Percentiles rank a stretch among this genome's conserved stretches.
Evolutionary conservation across 2,329 filamentous ascomycete genomes (phyloP).

Genomic region (Sporothrix brasiliensis): DNA sequence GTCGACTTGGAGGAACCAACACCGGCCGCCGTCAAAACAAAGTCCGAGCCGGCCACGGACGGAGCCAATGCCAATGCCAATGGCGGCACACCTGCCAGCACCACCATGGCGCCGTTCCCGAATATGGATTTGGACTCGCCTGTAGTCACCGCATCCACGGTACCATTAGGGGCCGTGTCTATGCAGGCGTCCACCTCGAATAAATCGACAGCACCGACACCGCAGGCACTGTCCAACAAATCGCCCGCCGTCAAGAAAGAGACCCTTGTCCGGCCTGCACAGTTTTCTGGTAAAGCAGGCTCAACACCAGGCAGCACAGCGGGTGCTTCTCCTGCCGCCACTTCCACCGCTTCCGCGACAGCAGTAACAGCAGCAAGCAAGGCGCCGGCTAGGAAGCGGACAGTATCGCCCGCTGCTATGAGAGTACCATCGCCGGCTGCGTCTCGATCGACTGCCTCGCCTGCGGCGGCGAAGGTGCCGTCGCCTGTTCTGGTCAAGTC

Average conservation of each 20-base stretch:
- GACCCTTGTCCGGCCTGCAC: conserved; percentile 38
- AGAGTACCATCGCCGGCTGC: conserved; percentile 31
- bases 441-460: conserved; percentile 28
- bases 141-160: neutral
- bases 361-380: neutral
- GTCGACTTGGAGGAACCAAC: conserved; percentile 40
- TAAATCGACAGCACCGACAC: conserved; percentile 1
- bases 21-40: conserved; percentile 40
- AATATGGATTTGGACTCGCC: conserved; percentile 57
- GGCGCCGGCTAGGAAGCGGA: conserved; percentile 21
- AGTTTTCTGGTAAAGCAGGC: conserved; percentile 32
- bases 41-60: conserved; percentile 43
- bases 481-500: conserved; percentile 34
- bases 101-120: conserved; percentile 55
- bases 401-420: conserved; percentile 29
- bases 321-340: neutral
- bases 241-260: conserved; percentile 29
- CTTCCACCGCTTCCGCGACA: conserved; percentile 32
- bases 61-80: neutral
- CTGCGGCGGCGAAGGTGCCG: conserved; percentile 28
- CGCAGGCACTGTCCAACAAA: conserved; percentile 8
- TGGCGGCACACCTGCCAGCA: neutral
- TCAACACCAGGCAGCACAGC: conserved; percentile 8
- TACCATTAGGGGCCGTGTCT: neutral
- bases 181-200: conserved; percentile 16